Conservation (phyloP, 768 basidiomycete genomes). For the Multifurca ochricompacta region DNA sequence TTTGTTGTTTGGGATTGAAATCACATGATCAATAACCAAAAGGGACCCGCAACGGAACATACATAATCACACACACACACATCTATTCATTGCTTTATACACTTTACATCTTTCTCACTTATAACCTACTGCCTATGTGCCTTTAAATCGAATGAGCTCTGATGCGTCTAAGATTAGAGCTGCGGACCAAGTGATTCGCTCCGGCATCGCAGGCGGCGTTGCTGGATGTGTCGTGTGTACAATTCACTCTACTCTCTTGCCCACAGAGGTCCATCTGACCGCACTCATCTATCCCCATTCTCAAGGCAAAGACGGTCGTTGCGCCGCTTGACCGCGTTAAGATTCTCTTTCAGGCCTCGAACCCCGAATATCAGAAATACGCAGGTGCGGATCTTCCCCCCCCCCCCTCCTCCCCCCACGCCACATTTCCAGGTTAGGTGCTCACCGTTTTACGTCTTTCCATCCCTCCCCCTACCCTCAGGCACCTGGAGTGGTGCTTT, state of each 20-base stretch:
- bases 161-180: slow-evolving; percentile 33
- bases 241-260: slow-evolving; percentile 27
- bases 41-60: too few relatives aligned
- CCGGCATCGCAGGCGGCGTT: slow-evolving; percentile 86
- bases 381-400: too few relatives aligned
- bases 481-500: slow-evolving; percentile 85
- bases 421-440: too few relatives aligned
- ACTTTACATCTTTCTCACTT: slow-evolving; percentile 25
- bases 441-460: too few relatives aligned
- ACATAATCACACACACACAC: too few relatives aligned
- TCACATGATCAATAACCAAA: too few relatives aligned
- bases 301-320: slow-evolving; percentile 88
- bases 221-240: slow-evolving; percentile 85
- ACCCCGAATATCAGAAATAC: slow-evolving; percentile 90
- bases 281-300: background rate
- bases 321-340: slow-evolving; percentile 97
- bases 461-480: slow-evolving; percentile 25
- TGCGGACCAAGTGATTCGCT: slow-evolving; percentile 48
- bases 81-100: slow-evolving; percentile 29
- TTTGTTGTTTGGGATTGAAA: too few relatives aligned
- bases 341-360: slow-evolving; percentile 96
- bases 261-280: slow-evolving; percentile 15
- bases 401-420: too few relatives aligned
- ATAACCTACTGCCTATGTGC: slow-evolving; percentile 10
- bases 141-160: slow-evolving; percentile 46